Base-by-base conservation (phyloP, 2,329 filamentous ascomycete genomes). In the Apiospora kogelbergensis region DNA sequence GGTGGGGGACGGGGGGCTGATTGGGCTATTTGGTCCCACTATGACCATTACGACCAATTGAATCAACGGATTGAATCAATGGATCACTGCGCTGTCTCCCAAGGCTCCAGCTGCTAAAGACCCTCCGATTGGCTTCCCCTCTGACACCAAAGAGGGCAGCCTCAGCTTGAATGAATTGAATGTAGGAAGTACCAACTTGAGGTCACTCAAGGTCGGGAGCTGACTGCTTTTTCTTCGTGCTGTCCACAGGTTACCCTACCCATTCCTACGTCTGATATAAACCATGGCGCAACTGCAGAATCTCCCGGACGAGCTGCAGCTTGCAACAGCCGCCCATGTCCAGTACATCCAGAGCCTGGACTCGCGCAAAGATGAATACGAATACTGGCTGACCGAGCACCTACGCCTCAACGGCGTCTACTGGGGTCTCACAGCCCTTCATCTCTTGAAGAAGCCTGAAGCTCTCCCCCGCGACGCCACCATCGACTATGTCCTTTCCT, bases 331-430 rank as follows among this genome's bases (percentile, higher is more conserved):
- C 9, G 84, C 86, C 26, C 96, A 99, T 80, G 93, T 98, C 76
- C 89, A 90, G 78, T 99, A 98, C 80, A 94, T 99, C 74, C 93
- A 97, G 81, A 93, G 92, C 77, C 87, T 99, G 74, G 94, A 99
- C 81, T 94, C 91, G 73, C 91, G 92, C 78, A 94, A 93, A 83
- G 94, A 98, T 85, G 93, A 98, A 81, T 90, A 97, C 75, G 94
- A 98, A 80, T 99, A 98, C 84, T 98, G 95, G 92, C 86, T 98
- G 78, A 99, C 96, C 17, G 95, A 99, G 81, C 96, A 99, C 80
- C 86, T 99, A 73, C 94, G 96, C 71, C 88, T 99, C 69, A 98
- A 96, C 79, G 96, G 96, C 60, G 88, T 99, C 64, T 99, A 99
- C 81, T 99, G 96, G 96, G 96, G 96, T 17, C 83, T 99, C 69